Evolutionary conservation across 1,139 yeast species (phyloP).

Genomic region (Geotrichum reessii): DNA sequence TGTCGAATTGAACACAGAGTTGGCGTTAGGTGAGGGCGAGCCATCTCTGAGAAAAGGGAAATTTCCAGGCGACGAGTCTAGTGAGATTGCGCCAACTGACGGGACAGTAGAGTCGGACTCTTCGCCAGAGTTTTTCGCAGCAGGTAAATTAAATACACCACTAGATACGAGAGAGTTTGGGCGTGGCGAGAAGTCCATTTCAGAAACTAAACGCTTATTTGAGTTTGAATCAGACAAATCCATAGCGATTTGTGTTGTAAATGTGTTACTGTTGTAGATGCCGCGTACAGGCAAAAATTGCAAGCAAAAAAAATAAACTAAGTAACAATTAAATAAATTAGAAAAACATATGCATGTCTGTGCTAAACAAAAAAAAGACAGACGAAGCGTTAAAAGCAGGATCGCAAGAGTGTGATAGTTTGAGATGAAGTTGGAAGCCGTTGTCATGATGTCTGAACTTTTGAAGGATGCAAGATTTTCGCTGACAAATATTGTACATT

Average conservation of each 20-base stretch:
- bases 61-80: slow-evolving; percentile 8
- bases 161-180: slow-evolving; percentile 14
- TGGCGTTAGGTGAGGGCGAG: background rate
- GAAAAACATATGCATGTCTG: background rate
- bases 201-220: slow-evolving; percentile 18
- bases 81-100: slow-evolving; percentile 10
- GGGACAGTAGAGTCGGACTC: slow-evolving; percentile 2
- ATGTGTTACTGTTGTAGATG: background rate
- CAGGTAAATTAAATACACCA: slow-evolving; percentile 1
- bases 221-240: background rate
- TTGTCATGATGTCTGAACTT: background rate
- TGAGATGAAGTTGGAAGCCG: background rate
- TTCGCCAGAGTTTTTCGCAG: background rate
- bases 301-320: background rate
- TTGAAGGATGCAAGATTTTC: background rate
- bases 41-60: background rate
- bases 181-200: slow-evolving; percentile 20
- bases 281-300: background rate
- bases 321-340: background rate
- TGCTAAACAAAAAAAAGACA: background rate
- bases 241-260: background rate
- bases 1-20: background rate
- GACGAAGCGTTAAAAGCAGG: background rate
- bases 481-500: background rate
- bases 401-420: background rate